Conservation (phyloP, 2,329 filamentous ascomycete genomes). For the Exophiala sp. region DNA sequence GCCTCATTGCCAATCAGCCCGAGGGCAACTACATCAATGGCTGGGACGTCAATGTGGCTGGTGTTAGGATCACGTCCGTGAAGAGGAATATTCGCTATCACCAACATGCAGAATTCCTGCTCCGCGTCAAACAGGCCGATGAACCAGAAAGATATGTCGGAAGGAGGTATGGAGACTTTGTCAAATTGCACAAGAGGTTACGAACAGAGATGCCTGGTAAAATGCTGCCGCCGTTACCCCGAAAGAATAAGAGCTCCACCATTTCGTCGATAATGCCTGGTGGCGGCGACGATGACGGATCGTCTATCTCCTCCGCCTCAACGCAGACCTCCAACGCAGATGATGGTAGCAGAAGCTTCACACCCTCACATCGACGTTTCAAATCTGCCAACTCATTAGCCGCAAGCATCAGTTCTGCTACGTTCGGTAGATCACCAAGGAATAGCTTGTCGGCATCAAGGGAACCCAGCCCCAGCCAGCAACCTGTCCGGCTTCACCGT, state of each 20-base stretch:
- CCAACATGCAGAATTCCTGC: constrained; percentile 88
- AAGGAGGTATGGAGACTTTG: constrained; percentile 85
- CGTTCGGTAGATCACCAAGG: constrained; percentile 15
- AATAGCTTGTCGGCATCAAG: constrained; percentile 9
- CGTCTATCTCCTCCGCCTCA: constrained; percentile 76
- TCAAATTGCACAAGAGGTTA: constrained; percentile 71
- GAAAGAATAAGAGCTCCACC: constrained; percentile 83
- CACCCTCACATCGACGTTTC: constrained; percentile 18
- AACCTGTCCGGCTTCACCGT: constrained; percentile 66
- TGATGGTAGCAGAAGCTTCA: constrained; percentile 28
- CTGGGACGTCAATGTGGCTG: constrained; percentile 95
- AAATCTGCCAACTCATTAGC: constrained; percentile 20
- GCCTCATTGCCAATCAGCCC: constrained; percentile 79
- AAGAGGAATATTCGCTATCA: constrained; percentile 88
- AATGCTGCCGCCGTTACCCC: constrained; percentile 77
- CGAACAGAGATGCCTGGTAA: constrained; percentile 86
- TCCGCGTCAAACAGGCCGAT: constrained; percentile 76
- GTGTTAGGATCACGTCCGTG: constrained; percentile 72
- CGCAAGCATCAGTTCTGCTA: constrained; percentile 14
- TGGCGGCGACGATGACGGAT: constrained; percentile 66
- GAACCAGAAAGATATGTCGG: constrained; percentile 75
- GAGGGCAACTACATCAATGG: constrained; percentile 91
- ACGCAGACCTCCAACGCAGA: constrained; percentile 56
- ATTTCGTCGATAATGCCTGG: constrained; percentile 55
- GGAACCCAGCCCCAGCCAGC: constrained; percentile 26